Base-by-base conservation (phyloP, 1,139 yeast species). In the Yamadazyma songkhlaensis region DNA sequence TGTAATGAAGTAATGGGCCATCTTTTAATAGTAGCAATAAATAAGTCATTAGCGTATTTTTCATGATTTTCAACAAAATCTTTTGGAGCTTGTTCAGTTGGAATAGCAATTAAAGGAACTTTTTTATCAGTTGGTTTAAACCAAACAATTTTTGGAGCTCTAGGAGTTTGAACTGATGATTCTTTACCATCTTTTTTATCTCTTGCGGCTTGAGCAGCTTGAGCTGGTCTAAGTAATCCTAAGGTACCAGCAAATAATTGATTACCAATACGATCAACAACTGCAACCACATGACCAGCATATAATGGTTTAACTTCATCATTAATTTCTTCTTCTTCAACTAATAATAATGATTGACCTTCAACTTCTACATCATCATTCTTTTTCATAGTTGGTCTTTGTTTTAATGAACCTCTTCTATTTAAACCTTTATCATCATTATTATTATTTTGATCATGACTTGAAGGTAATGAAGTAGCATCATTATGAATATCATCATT, bases 1-100 rank as follows among this genome's bases (percentile, higher is more conserved):
- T 92, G 98, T 59, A 92, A 75, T 0, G 97, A 90, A 13, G 98
- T 92, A 62, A 92, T 92, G 58, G 98, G 98, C 98, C 98, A 92
- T 62, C 98, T 83, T 60, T 92, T 92, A 53, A 92, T 92, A 3
- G 96, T 85, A 0, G 97, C 97, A 45, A 92, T 94, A 56, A 92
- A 92, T 38, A 89, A 67, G 51, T 84, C 86, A 56, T 87, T 81
- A 0, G 87, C 74, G 52, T 92, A 92, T 38, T 72, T 74, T 41
- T 86, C 95, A 48, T 89, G 95, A 52, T 89, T 88, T 47, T 89
- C 96, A 31, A 92, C 94, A 64, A 92, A 90, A 59, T 92, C 97
- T 44, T 77, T 79, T 26, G 98, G 98, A 0, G 97, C 98, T 60
- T 92, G 96, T 56, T 92, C 98, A 2, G 97, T 92, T 31, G 98